These are phyloP conservation scores for Beauveria asiatica DNA, from an alignment of 2,329 filamentous ascomycete genomes.

Conservation along the genomic window DNA sequence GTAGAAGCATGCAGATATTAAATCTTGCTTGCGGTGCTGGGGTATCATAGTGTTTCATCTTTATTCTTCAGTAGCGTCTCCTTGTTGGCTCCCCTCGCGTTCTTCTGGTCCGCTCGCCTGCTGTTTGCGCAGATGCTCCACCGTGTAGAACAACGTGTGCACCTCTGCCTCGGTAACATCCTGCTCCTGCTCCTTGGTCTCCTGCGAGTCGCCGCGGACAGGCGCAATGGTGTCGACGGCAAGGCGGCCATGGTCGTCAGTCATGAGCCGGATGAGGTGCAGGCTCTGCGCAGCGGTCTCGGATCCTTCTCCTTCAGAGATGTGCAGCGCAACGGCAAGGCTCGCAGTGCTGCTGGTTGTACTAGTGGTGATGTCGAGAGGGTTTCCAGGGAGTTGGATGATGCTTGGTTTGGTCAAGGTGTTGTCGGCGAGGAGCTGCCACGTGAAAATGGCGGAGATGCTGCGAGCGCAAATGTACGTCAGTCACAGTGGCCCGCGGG, in stretches of 20 bases:
- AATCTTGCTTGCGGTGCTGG: neutral
- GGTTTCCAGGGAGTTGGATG: conserved; percentile 55
- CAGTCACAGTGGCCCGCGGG: neutral
- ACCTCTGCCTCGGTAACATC: conserved; percentile 31
- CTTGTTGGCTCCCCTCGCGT: conserved; percentile 12
- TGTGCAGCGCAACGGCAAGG: conserved; percentile 34
- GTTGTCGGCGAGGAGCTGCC: conserved; percentile 42
- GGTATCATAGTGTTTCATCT: neutral
- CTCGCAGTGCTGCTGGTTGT: conserved; percentile 17
- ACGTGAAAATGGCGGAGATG: conserved; percentile 57
- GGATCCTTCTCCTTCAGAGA: conserved; percentile 19
- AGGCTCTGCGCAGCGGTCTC: conserved; percentile 20
- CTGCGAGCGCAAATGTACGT: conserved; percentile 22
- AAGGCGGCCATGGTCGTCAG: conserved; percentile 23
- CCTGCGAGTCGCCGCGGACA: conserved; percentile 19
- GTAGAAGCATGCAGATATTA: no score
- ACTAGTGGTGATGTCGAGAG: conserved; percentile 44
- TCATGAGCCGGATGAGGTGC: conserved; percentile 22
- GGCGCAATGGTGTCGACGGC: conserved; percentile 20
- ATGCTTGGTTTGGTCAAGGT: conserved; percentile 37
- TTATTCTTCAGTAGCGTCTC: conserved; percentile 9
- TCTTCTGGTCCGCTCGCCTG: conserved; percentile 19
- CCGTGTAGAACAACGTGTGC: conserved; percentile 35
- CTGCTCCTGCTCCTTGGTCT: conserved; percentile 23
- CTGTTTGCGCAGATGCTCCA: conserved; percentile 40